Evolutionary conservation across 345 rosid genomes (phyloP).

Genomic region (Eutrema heterophyllum): DNA sequence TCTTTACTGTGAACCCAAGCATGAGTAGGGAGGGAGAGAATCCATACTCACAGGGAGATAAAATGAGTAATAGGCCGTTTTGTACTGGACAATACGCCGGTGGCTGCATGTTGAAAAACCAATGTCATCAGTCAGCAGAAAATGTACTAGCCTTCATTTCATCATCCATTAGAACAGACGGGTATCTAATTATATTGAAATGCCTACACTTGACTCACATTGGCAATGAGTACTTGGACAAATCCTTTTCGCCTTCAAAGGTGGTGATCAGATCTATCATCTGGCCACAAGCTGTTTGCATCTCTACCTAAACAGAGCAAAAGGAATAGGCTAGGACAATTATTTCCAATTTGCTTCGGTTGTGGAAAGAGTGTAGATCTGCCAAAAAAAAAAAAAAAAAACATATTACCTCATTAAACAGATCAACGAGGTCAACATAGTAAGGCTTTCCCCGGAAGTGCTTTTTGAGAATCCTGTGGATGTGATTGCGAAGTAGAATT

Average conservation of each 20-base stretch:
- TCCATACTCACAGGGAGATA: constrained; percentile 71
- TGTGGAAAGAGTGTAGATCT: neutral
- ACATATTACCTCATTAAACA: constrained; percentile 52
- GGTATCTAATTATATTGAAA: neutral
- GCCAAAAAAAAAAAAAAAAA: neutral
- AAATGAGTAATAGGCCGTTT: constrained; percentile 73
- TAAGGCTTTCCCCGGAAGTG: constrained; percentile 50
- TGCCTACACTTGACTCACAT: constrained; percentile 44
- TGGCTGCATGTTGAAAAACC: constrained; percentile 47
- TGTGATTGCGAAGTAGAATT: constrained; percentile 55
- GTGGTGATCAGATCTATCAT: constrained; percentile 81
- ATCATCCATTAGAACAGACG: constrained; percentile 1
- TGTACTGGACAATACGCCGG: constrained; percentile 74
- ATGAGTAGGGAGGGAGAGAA: neutral
- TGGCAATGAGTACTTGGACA: constrained; percentile 57
- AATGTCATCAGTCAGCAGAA: constrained; percentile 13
- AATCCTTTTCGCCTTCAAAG: constrained; percentile 62
- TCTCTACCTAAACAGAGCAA: constrained; percentile 51
- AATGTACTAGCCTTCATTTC: neutral
- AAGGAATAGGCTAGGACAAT: neutral
- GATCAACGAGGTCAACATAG: constrained; percentile 58
- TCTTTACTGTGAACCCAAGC: neutral
- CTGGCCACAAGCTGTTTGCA: constrained; percentile 73
- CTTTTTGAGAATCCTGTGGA: constrained; percentile 56
- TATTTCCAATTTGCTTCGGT: neutral